These are phyloP conservation scores for Candida ficus DNA, from an alignment of 805 yeast genomes.

Conservation along the genomic window DNA sequence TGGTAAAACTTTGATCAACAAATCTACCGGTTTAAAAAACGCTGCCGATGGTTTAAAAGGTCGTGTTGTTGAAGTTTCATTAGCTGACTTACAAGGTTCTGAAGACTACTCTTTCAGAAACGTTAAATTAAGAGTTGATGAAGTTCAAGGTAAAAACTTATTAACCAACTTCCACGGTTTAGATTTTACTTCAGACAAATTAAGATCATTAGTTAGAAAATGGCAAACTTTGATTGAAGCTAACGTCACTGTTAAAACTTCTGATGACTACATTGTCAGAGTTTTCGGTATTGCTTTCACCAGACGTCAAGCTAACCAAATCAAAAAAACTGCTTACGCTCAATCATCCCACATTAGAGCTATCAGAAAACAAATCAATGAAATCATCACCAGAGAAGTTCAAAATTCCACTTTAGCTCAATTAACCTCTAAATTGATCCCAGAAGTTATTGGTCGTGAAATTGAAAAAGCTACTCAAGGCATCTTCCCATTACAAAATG, in stretches of 20 bases:
- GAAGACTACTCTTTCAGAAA: conserved; percentile 99
- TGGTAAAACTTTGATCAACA: conserved; percentile 98
- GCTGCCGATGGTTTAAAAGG: conserved; percentile 98
- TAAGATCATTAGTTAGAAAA: conserved; percentile 96
- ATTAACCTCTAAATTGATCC: conserved; percentile 94
- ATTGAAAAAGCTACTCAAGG: conserved; percentile 93
- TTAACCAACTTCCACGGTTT: conserved; percentile 99
- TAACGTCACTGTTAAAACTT: conserved; percentile 95
- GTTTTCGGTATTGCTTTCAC: conserved; percentile 98
- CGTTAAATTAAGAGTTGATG: conserved; percentile 96
- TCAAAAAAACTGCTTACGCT: conserved; percentile 97
- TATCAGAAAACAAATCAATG: conserved; percentile 94
- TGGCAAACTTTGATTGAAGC: conserved; percentile 99
- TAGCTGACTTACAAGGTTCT: conserved; percentile 97
- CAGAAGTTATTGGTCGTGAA: conserved; percentile 98
- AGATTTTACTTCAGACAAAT: conserved; percentile 96
- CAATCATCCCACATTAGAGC: conserved; percentile 96
- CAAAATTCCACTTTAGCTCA: conserved; percentile 93
- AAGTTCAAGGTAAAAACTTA: conserved; percentile 97
- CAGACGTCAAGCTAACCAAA: conserved; percentile 94
- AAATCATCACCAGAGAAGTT: conserved; percentile 95
- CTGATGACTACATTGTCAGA: conserved; percentile 96
- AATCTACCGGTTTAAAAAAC: conserved; percentile 95
- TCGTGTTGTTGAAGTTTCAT: conserved; percentile 91
- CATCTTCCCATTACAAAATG: conserved; percentile 97